Base-by-base conservation (phyloP, 2,329 filamentous ascomycete genomes). In the Penicillium sp. region DNA sequence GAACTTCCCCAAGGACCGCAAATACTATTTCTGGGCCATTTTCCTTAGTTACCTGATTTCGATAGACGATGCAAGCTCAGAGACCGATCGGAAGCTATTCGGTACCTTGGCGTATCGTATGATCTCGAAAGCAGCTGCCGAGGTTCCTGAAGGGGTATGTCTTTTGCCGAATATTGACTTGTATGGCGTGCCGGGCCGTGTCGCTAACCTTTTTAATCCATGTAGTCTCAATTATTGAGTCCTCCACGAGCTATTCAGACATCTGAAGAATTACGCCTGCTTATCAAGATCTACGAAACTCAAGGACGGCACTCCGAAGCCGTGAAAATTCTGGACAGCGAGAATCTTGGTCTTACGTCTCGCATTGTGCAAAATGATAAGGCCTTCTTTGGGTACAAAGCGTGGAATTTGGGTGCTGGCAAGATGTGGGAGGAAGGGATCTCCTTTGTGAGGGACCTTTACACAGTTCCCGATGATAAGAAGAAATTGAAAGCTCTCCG, bases 91-190 rank as follows among this genome's bases (percentile, higher is more conserved):
- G 52, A 78, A 77, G 57, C 69, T 82, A 8, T 82, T 81, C 63
- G 79, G 79, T n/a, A 80, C 77, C n/a, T 68, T 83, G 55, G 81
- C 80, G 34, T 82, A 80, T 64, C 78, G 80, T 39, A 80, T 82
- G 77, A 72, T 79, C 15, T 77, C 76, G 7, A 82, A 82, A 61
- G 78, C 80, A 43, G 79, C 77, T 12, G 73, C 75, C 6, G 76
- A 72, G 37, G 77, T 80, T 45, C 77, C 78, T n/a, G 64, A 45
- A 8, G n/a, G 15, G 2, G 52, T 55, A 35, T 10, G 52, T 45
- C 22, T 22, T 45, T 25, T 17, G 3, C 39, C 42, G 20, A 47
- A 20, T 3, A 12, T 28, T 20, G 38, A 47, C 31, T 2, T 22
- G 4, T 28, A 20, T 45, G 28, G n/a, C 2, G 8, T 17, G 12